phyloP scores from a whole-genome alignment of 2,329 filamentous ascomycete genomes.

The Beauveria varroae region DNA sequence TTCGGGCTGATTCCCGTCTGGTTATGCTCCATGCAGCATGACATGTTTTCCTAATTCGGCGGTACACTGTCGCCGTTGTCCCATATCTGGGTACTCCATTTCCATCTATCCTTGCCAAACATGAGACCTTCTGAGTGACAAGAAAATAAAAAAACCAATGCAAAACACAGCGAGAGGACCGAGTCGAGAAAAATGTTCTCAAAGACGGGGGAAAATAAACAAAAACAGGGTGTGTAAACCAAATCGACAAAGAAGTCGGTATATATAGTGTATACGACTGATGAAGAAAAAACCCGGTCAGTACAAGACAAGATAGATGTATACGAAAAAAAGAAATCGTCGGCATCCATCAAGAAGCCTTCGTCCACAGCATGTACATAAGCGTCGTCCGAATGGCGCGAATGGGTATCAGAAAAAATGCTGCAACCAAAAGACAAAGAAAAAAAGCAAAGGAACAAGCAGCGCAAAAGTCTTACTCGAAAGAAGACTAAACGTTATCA shows the following conservation, averaged over 20 bases:
- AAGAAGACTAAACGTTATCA: neutral
- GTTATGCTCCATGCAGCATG: neutral
- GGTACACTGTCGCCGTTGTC: neutral
- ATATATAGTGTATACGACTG: neutral
- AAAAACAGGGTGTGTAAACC: too few species aligned
- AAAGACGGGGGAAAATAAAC: too few species aligned
- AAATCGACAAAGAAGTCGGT: too few species aligned
- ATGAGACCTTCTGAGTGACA: too few species aligned
- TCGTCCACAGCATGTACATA: constrained; percentile 9
- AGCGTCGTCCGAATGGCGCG: constrained; percentile 2
- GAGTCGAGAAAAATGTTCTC: too few species aligned
- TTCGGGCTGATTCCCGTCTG: neutral
- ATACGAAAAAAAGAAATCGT: neutral
- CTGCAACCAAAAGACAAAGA: neutral
- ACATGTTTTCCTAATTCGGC: neutral
- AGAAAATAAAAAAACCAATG: neutral
- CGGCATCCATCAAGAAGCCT: neutral
- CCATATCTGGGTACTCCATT: neutral
- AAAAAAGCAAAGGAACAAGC: neutral
- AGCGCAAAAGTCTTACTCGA: neutral
- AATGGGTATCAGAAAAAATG: constrained; percentile 8
- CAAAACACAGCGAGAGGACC: too few species aligned
- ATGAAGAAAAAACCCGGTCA: neutral
- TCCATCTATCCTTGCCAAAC: neutral
- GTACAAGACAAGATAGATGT: neutral